Base-by-base conservation (phyloP, 2,329 filamentous ascomycete genomes). In the Colletotrichum cordylinicola region DNA sequence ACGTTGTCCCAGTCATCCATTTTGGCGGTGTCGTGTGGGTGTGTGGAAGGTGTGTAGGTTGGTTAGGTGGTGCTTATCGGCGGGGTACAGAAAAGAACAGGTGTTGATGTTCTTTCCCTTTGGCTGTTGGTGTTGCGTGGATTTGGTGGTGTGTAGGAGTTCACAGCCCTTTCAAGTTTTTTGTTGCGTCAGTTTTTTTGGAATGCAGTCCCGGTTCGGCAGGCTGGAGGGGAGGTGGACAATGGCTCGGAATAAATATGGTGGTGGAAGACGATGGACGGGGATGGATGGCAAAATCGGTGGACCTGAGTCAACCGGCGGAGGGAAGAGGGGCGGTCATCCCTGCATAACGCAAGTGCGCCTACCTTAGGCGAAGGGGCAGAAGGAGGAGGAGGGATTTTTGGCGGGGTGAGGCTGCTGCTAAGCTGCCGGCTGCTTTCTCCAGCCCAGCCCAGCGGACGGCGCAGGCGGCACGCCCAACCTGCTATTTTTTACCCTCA, bases 1-100 rank as follows among this genome's bases (percentile, higher is more conserved):
- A 94, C 92, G 80, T 88, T 86, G 82, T 98, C 94, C 96, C 96
- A 98, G 82, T 98, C 95, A 69, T 84, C 85, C 91, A 94, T 92
- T 68, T 82, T 93, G 93, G 92, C 91, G 80, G 80, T 72, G 76
- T 78, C 80, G 69, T 76, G 29, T 31, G 29, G 29, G 29, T 31
- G 33, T 43, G 70, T 75, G 61, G 70, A 33, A 35, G 37, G 70
- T 60, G 24, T 10, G 37, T 24, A 33, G 35, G 39, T 33, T 65
- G 21, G n/a, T 13, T 43, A 29, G 64, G 9, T 61, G 31, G 39
- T 43, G 62, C 48, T 60, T 66, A n/a, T 67, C 29, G n/a, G 37
- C 7, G 58, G 37, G 12, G 10, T n/a, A n/a, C 7, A 37, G 35
- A 68, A 64, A 75, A 71, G 60, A 67, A 62, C 33, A 61, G 33